A percentile compares a stretch with the other conserved stretches of the same genome.
These are phyloP conservation scores for Penicillium longicatenatum DNA, from an alignment of 495 filamentous ascomycete genomes.

Conservation along the genomic window DNA sequence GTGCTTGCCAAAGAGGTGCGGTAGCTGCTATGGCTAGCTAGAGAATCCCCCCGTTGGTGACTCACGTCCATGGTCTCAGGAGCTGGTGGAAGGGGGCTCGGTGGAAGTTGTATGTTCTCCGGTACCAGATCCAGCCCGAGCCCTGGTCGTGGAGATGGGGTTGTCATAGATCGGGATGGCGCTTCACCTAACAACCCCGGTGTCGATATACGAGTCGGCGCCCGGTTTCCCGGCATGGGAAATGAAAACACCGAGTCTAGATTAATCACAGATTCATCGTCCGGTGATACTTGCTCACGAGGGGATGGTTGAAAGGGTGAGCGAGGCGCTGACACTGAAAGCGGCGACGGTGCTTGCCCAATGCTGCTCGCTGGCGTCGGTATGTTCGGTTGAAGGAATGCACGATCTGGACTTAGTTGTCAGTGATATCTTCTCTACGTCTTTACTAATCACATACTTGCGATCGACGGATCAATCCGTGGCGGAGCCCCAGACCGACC, in stretches of 20 bases:
- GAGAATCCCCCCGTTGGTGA: constrained; percentile 37
- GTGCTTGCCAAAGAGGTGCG: constrained; percentile 47
- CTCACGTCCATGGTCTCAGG: constrained; percentile 11
- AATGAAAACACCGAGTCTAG: constrained; percentile 67
- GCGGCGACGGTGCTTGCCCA: constrained; percentile 61
- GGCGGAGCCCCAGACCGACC: constrained; percentile 43
- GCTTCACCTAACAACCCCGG: constrained; percentile 26
- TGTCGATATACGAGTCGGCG: constrained; percentile 27
- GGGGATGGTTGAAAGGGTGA: constrained; percentile 41
- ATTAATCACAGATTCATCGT: constrained; percentile 38
- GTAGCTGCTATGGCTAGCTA: constrained; percentile 49
- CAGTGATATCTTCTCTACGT: constrained; percentile 6
- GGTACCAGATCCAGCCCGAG: constrained; percentile 17
- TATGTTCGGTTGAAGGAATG: constrained; percentile 59
- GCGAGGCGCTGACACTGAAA: constrained; percentile 43
- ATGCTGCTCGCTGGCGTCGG: constrained; percentile 61
- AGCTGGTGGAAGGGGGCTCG: constrained; percentile 32
- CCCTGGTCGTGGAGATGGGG: constrained; percentile 21
- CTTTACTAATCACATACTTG: constrained; percentile 47
- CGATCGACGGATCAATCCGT: constrained; percentile 55
- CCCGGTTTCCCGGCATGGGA: constrained; percentile 49
- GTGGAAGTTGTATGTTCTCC: constrained; percentile 28
- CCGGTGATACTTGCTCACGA: constrained; percentile 50
- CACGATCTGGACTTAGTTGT: constrained; percentile 53
- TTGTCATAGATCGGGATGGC: constrained; percentile 20